A percentile compares a stretch with the other conserved stretches of the same genome.
Evolutionary conservation across 1,284 basidiomycete species (phyloP).

Genomic region (Cystobasidium slooffiae): DNA sequence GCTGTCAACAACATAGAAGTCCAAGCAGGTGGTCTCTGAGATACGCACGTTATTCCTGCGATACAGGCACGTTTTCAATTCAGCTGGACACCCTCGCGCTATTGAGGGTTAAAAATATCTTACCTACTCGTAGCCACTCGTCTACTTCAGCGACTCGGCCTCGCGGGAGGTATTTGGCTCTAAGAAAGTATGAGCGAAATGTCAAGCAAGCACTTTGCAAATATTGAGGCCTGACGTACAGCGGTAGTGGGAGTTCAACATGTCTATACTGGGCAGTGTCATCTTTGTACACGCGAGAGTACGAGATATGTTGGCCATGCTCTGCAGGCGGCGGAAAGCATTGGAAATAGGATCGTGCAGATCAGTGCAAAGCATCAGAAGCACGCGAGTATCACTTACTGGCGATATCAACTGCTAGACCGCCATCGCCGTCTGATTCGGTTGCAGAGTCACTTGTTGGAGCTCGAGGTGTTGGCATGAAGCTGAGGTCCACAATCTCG

Average conservation of each 20-base stretch:
- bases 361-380: no score
- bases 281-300: slow-evolving; percentile 1
- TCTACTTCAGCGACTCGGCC: background rate
- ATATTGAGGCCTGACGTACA: background rate
- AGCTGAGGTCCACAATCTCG: no score
- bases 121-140: background rate
- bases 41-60: background rate
- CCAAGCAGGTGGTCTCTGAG: background rate
- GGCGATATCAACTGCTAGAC: no score
- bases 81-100: background rate
- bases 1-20: no score
- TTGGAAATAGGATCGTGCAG: no score
- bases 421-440: no score
- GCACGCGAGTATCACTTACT: no score
- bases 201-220: background rate
- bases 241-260: background rate
- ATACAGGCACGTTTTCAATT: background rate
- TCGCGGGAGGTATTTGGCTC: slow-evolving; percentile 9
- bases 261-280: background rate
- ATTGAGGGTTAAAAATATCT: no score
- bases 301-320: background rate
- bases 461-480: no score
- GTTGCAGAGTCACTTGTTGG: no score
- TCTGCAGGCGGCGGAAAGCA: background rate
- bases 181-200: background rate